Evolutionary conservation across 2,329 filamentous ascomycete genomes (phyloP), one percentile per base, ranked within the genome.

Genomic region (Colletotrichum lentis): DNA sequence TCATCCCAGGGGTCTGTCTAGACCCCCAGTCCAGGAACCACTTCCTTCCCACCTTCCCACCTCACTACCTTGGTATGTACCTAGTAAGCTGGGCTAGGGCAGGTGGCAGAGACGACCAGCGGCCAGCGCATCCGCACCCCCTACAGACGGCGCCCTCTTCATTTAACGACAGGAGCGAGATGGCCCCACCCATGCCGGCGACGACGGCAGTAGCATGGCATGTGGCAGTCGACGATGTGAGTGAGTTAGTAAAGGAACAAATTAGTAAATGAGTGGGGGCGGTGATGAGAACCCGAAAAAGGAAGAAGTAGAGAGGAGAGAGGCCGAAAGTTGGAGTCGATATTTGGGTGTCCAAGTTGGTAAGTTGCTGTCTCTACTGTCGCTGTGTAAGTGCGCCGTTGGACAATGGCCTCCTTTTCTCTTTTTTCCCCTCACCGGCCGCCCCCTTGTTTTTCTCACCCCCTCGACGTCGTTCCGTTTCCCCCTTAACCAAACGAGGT

Each of bases 61-160:
- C n/a, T n/a, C n/a, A n/a, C n/a, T n/a, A n/a, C n/a, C n/a, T n/a
- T n/a, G n/a, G n/a, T n/a, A n/a, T n/a, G n/a, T 57, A 44, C 41
- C 46, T 57, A 44, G 55, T 18, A 44, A 57, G 24, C 41, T 46
- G 41, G 55, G 41, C 55, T 35, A 57, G 46, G 55, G 24, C 18
- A 35, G 41, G 46, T 44, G 54, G 24, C 18, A 31, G 41, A 57
- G 54, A 31, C 41, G 39, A 57, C 44, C 54, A 46, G 18, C 54
- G 39, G 41, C 54, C 41, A 57, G 27, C 56, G 31, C 16, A 59
- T 59, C 55, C 64, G 53, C 59, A 67, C 60, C 58, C 60, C 60
- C 64, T 39, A 65, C 61, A 68, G 65, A 68, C 61, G 43, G 62
- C 64, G 61, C 31, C 61, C 54, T 68, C 65, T 60, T 59, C 61